Conservation (phyloP, 1,284 basidiomycete species). For the Puccinia hordei region DNA sequence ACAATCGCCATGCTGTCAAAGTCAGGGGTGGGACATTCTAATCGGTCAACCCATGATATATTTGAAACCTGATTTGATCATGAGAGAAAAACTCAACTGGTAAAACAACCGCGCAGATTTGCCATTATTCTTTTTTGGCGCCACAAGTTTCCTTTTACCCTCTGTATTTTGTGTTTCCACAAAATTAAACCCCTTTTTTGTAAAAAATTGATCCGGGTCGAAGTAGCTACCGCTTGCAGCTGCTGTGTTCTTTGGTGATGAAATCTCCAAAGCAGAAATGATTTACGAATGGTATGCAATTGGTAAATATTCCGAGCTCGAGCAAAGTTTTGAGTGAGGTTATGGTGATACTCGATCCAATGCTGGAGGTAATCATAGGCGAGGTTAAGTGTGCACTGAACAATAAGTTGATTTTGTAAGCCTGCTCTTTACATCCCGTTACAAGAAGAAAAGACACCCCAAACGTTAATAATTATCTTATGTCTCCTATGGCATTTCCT, state of each 20-base stretch:
- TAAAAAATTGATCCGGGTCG: conserved; percentile 20
- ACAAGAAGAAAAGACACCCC: conserved; percentile 2
- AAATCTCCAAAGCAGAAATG: conserved; percentile 2
- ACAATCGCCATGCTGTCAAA: conserved; percentile 13
- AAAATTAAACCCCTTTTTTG: neutral
- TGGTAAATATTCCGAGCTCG: neutral
- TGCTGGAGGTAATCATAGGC: neutral
- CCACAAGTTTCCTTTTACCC: conserved; percentile 17
- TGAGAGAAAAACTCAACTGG: conserved; percentile 5
- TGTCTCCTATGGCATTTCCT: too few relatives aligned
- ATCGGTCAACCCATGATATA: neutral
- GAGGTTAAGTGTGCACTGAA: neutral
- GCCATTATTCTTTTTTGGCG: neutral
- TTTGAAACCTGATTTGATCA: neutral
- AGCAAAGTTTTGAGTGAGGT: neutral
- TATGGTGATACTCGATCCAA: conserved; percentile 11
- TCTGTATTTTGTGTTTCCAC: conserved; percentile 29
- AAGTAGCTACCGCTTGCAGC: neutral
- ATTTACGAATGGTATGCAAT: neutral
- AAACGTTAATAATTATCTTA: neutral
- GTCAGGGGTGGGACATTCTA: neutral
- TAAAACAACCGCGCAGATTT: conserved; percentile 2
- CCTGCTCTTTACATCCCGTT: conserved; percentile 36
- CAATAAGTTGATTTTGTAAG: conserved; percentile 28
- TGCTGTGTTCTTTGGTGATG: neutral